phyloP scores from a whole-genome alignment of 2,329 filamentous ascomycete species.

The Botrytis byssoidea region DNA sequence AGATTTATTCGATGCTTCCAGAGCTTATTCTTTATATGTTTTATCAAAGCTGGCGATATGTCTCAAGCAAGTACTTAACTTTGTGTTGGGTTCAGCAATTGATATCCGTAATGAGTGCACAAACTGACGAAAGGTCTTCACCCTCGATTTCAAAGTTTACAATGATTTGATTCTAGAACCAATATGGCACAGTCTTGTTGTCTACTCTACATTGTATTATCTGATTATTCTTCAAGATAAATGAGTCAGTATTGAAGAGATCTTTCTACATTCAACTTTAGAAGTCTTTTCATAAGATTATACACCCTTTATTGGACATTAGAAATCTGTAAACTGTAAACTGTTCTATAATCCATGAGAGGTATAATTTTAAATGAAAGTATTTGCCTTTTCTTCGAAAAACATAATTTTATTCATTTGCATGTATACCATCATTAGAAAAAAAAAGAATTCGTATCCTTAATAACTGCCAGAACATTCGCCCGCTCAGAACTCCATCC shows the following conservation, averaged over 20 bases:
- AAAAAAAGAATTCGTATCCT: background rate
- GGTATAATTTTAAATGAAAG: background rate
- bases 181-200: background rate
- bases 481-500: background rate
- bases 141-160: too few relatives aligned
- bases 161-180: background rate
- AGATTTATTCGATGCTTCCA: background rate
- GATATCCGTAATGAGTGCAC: background rate
- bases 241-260: fast-evolving
- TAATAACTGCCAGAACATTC: background rate
- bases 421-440: background rate
- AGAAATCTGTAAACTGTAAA: background rate
- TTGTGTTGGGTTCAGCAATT: background rate
- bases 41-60: background rate
- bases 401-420: background rate
- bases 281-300: background rate
- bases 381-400: background rate
- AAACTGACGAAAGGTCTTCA: background rate
- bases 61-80: background rate
- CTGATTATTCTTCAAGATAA: background rate
- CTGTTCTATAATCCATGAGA: background rate
- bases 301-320: background rate
- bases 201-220: background rate
- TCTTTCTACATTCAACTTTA: background rate
- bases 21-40: background rate